Evolutionary conservation across 169 alveolate genomes (phyloP), one percentile per base, ranked within the genome.

Genomic region (Pseudocohnilembus persalinus): DNA sequence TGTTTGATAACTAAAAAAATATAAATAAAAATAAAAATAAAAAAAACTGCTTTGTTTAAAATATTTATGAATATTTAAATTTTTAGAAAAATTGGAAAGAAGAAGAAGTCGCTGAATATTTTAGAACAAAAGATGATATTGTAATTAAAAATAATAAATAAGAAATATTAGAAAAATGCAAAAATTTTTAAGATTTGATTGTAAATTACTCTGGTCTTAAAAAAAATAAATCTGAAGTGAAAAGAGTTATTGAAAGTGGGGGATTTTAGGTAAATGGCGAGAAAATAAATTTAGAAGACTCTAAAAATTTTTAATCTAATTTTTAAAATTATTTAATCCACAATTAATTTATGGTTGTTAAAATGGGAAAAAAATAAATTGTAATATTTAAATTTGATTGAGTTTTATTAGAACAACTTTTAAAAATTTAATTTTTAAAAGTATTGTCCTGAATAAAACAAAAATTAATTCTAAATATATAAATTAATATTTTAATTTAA

Each of bases 251-350:
- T 24, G 27, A 88, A 64, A 68, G 35, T 27, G 88, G 88, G 0
- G 92, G 92, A 64, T 64, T 84, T 65, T 65, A 72, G 29, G 65
- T 88, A 32, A 88, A 88, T 80, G 87, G 78, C 26, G 78, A 79
- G 26, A 49, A 64, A 35, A 75, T 85, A 26, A 79, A 20, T 49
- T 1, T 79, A n/a, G 77, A 27, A 1, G 84, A 79, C 1, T n/a
- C 74, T 63, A 29, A 79, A 29, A 76, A 76, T 27, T 31, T 63
- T 1, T 31, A 29, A 31, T 29, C 72, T 30, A 30, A 33, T 24
- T n/a, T 76, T 4, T 1, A 64, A 24, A 29, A 72, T 28, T 75
- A 76, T 74, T 29, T 73, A 0, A 31, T 83, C 1, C 77, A 72
- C 4, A 65, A 75, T 27, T 76, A 84, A 75, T 83, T 65, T 65